Evolutionary conservation across 2,329 filamentous ascomycete species (phyloP).

Genomic region (Aspergillus tamarii): DNA sequence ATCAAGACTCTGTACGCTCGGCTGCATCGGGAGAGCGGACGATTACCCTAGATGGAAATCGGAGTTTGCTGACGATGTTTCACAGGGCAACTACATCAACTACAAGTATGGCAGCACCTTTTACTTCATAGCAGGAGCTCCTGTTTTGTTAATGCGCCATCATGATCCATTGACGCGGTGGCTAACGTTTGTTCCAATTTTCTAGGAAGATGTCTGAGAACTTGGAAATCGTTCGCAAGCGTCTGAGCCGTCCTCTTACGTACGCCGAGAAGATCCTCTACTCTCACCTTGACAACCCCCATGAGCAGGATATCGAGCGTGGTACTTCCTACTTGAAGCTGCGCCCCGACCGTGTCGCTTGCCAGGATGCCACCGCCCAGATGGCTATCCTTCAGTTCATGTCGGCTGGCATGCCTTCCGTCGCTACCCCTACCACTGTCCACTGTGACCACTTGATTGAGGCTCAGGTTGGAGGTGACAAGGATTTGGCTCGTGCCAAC

Average conservation of each 20-base stretch:
- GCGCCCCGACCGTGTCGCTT: slow-evolving; percentile 94
- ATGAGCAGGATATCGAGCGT: slow-evolving; percentile 94
- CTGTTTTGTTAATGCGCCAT: not conserved
- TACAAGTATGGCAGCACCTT: slow-evolving; percentile 62
- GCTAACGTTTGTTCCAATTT: slow-evolving; percentile 28
- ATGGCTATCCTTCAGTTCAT: slow-evolving; percentile 99
- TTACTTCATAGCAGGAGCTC: slow-evolving; percentile 4
- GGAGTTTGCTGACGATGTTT: slow-evolving; percentile 30
- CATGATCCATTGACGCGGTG: not conserved
- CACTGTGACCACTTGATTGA: slow-evolving; percentile 99
- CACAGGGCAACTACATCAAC: slow-evolving; percentile 88
- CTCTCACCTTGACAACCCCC: slow-evolving; percentile 96
- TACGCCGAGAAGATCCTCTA: slow-evolving; percentile 99
- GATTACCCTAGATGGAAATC: slow-evolving; percentile 10
- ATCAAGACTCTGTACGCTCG: slow-evolving; percentile 19
- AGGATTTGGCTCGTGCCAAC: slow-evolving; percentile 90
- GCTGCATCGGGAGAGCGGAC: slow-evolving; percentile 24
- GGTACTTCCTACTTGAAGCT: slow-evolving; percentile 95
- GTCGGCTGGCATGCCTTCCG: slow-evolving; percentile 94
- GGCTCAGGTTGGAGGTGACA: slow-evolving; percentile 87
- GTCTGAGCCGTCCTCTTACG: slow-evolving; percentile 90
- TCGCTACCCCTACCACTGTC: slow-evolving; percentile 92
- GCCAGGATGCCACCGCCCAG: slow-evolving; percentile 98
- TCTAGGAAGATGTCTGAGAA: slow-evolving; percentile 97
- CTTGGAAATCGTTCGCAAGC: slow-evolving; percentile 82